phyloP scores from a whole-genome alignment of 2,329 filamentous ascomycete genomes.

The Paecilomyces sp. region DNA sequence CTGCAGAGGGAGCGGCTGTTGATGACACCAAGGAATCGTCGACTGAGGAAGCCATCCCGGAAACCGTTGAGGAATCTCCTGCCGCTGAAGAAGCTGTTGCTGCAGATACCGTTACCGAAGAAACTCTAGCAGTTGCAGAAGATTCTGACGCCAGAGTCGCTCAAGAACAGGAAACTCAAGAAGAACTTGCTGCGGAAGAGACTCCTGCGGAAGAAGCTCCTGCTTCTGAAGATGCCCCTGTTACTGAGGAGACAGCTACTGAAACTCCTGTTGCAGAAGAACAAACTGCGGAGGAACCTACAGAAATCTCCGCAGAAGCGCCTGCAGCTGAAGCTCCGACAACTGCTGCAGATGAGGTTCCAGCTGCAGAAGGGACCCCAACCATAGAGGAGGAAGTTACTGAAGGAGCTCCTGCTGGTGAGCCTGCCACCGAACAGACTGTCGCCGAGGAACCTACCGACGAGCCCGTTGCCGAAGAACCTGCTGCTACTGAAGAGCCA shows the following conservation, averaged over 20 bases:
- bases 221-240: not conserved
- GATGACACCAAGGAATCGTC: not conserved
- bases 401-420: not conserved
- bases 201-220: not conserved
- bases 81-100: not conserved
- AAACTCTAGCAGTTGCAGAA: conserved; percentile 1
- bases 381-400: too few species aligned
- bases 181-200: not conserved
- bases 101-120: not conserved
- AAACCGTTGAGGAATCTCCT: not conserved
- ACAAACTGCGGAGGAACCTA: not conserved
- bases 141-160: not conserved
- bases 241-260: not conserved
- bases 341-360: too few species aligned
- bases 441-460: not conserved
- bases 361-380: too few species aligned
- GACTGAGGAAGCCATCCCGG: not conserved
- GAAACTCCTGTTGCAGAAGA: not conserved
- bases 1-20: not conserved
- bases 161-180: not conserved
- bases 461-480: not conserved
- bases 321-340: not conserved
- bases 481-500: not conserved
- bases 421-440: not conserved
- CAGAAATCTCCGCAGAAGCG: too few species aligned